These are phyloP conservation scores for Solanum phureja DNA, from an alignment of 257 asterid species.

Conservation along the genomic window DNA sequence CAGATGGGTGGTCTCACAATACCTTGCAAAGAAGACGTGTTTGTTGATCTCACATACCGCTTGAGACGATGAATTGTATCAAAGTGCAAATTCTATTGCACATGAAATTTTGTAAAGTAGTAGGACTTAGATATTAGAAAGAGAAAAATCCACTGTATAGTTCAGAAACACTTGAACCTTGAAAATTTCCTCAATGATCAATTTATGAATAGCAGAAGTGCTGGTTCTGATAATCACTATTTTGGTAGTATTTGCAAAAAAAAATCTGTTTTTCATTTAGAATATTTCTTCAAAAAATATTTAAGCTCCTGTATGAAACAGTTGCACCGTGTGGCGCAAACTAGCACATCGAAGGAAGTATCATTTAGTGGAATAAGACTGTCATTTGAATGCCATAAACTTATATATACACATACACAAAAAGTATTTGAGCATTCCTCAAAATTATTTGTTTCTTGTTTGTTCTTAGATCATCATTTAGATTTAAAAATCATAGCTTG, in stretches of 20 bases:
- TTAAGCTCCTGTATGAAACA: background rate
- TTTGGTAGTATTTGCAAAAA: background rate
- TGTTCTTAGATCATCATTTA: too few relatives aligned
- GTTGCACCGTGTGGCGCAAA: background rate
- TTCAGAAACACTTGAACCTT: background rate
- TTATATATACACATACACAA: too few relatives aligned
- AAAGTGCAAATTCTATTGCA: too few relatives aligned
- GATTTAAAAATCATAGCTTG: too few relatives aligned
- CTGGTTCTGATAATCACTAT: background rate
- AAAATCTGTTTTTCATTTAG: background rate
- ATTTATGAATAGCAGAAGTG: background rate
- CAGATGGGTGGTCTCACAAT: too few relatives aligned
- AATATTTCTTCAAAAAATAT: background rate
- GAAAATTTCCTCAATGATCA: background rate
- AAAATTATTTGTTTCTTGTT: too few relatives aligned
- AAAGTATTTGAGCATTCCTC: too few relatives aligned
- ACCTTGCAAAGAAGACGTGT: too few relatives aligned
- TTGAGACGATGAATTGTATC: too few relatives aligned
- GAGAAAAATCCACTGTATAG: background rate
- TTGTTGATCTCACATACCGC: too few relatives aligned
- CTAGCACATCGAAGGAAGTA: background rate
- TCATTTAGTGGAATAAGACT: background rate
- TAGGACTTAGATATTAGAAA: background rate
- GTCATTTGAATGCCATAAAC: background rate
- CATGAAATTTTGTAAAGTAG: too few relatives aligned